These are phyloP conservation scores for Fusarium sp. DNA, from an alignment of 2,329 filamentous ascomycete species.

Conservation along the genomic window DNA sequence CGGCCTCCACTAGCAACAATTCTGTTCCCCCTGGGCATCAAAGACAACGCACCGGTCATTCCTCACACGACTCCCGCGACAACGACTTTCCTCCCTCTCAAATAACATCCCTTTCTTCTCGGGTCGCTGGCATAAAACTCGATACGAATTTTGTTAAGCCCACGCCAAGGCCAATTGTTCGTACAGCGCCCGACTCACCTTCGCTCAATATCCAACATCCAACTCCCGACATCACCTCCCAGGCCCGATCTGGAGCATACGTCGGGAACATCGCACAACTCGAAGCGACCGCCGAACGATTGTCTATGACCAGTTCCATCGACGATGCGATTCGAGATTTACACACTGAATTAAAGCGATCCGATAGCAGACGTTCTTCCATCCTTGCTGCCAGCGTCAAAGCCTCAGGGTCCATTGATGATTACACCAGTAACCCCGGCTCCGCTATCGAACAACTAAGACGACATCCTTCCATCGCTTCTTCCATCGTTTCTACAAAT, in stretches of 20 bases:
- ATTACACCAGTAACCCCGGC: slow-evolving; percentile 39
- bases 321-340: slow-evolving; percentile 80
- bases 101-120: slow-evolving; percentile 40
- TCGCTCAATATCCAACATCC: slow-evolving; percentile 64
- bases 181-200: slow-evolving; percentile 56
- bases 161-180: slow-evolving; percentile 57
- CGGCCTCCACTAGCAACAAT: slow-evolving; percentile 28
- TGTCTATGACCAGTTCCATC: slow-evolving; percentile 79
- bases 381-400: slow-evolving; percentile 60
- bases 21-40: slow-evolving; percentile 39
- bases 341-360: slow-evolving; percentile 75
- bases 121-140: slow-evolving; percentile 53
- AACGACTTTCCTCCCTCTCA: slow-evolving; percentile 23
- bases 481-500: slow-evolving; percentile 77
- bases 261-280: slow-evolving; percentile 75
- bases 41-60: slow-evolving; percentile 32
- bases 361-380: slow-evolving; percentile 73
- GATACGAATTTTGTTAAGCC: slow-evolving; percentile 54
- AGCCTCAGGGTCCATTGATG: slow-evolving; percentile 47
- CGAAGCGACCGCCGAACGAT: slow-evolving; percentile 77
- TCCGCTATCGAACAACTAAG: slow-evolving; percentile 44
- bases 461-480: slow-evolving; percentile 58
- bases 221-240: slow-evolving; percentile 65
- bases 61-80: slow-evolving; percentile 27
- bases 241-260: slow-evolving; percentile 67